Conservation (phyloP, 306 rosid genomes). For the Calophaca sinica region DNA sequence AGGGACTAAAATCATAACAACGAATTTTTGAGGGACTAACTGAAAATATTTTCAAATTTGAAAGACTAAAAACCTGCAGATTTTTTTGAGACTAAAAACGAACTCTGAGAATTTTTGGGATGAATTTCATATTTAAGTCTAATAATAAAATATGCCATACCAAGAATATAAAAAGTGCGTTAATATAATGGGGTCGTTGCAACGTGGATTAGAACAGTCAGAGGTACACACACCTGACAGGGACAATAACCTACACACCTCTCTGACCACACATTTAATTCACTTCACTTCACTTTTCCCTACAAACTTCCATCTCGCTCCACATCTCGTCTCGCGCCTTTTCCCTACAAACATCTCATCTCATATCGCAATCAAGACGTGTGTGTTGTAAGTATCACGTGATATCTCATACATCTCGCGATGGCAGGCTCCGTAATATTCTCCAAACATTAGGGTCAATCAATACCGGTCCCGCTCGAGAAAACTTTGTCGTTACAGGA, state of each 20-base stretch:
- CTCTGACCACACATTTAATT: slow-evolving; percentile 48
- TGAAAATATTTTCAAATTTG: too few relatives aligned
- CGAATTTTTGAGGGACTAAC: too few relatives aligned
- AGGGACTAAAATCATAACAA: too few relatives aligned
- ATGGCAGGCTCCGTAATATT: slow-evolving; percentile 70
- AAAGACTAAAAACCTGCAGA: too few relatives aligned
- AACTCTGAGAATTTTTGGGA: too few relatives aligned
- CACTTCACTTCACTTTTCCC: slow-evolving; percentile 36
- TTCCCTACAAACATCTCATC: background rate
- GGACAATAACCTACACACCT: slow-evolving; percentile 52
- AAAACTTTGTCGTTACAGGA: slow-evolving; percentile 67
- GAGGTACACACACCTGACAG: slow-evolving; percentile 48
- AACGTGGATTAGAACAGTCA: slow-evolving; percentile 41
- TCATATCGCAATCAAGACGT: slow-evolving; percentile 53
- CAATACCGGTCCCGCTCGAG: slow-evolving; percentile 16
- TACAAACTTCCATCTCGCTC: slow-evolving; percentile 18
- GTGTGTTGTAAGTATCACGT: slow-evolving; percentile 48
- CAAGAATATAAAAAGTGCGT: too few relatives aligned
- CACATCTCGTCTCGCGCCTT: background rate
- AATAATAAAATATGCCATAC: too few relatives aligned
- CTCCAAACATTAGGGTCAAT: slow-evolving; percentile 20
- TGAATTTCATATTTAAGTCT: too few relatives aligned
- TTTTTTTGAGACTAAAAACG: too few relatives aligned
- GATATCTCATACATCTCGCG: slow-evolving; percentile 53
- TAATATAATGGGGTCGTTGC: too few relatives aligned